phyloP scores from a whole-genome alignment of 2,329 filamentous ascomycete species.

The Penicillium sp. region DNA sequence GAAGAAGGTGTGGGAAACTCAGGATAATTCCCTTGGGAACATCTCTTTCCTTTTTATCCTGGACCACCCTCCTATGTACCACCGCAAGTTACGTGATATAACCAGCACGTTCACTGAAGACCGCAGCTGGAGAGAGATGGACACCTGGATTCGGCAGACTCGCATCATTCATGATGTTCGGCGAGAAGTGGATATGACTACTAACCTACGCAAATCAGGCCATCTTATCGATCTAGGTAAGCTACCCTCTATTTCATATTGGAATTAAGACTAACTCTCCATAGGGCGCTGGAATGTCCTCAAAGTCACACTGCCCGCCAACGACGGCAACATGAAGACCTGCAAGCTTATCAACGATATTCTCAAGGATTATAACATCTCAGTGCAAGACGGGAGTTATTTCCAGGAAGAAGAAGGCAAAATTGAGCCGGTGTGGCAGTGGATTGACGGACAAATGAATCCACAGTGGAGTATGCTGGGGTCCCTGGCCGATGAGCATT shows the following conservation, averaged over 20 bases:
- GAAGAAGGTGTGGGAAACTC: constrained; percentile 34
- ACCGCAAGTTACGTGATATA: constrained; percentile 35
- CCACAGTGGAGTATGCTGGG: constrained; percentile 16
- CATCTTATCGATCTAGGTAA: constrained; percentile 57
- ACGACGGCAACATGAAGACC: constrained; percentile 22
- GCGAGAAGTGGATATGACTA: constrained; percentile 31
- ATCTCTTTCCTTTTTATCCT: constrained; percentile 38
- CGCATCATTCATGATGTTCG: constrained; percentile 51
- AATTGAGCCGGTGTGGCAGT: constrained; percentile 33
- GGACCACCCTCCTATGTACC: constrained; percentile 45
- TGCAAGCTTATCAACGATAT: constrained; percentile 45
- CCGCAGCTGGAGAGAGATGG: constrained; percentile 51
- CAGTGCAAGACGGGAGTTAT: constrained; percentile 40
- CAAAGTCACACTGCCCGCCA: constrained; percentile 44
- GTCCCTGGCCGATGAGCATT: constrained; percentile 31
- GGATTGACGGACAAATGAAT: constrained; percentile 34
- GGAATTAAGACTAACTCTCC: neutral
- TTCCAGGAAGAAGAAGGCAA: constrained; percentile 40
- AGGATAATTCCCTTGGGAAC: constrained; percentile 8
- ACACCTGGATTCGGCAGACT: constrained; percentile 60
- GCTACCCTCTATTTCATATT: constrained; percentile 11
- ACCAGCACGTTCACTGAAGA: constrained; percentile 42
- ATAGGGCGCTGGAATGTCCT: constrained; percentile 62
- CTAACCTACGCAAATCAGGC: constrained; percentile 46
- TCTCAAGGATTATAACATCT: constrained; percentile 69